phyloP scores from a whole-genome alignment of 345 rosid species.

The Brassica incana region DNA sequence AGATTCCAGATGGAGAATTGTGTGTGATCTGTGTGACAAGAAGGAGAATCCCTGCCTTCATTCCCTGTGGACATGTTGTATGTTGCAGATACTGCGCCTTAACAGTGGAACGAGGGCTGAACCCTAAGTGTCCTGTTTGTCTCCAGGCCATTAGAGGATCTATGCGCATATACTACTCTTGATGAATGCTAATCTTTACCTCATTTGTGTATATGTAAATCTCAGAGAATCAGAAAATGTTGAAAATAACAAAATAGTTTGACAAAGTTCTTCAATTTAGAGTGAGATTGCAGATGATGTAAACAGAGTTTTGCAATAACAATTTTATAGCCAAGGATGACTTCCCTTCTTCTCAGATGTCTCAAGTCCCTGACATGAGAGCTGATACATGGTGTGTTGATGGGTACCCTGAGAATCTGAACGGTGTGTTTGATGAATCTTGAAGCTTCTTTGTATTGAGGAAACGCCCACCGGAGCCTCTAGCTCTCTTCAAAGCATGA shows the following conservation, averaged over 20 bases:
- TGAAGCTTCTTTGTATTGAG: conserved; percentile 59
- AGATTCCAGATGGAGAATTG: conserved; percentile 75
- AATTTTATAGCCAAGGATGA: conserved; percentile 83
- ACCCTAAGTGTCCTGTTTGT: conserved; percentile 87
- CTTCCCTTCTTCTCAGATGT: conserved; percentile 48
- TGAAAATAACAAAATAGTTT: conserved; percentile 9
- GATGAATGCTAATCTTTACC: background rate
- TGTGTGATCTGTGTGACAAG: conserved; percentile 83
- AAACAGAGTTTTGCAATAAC: conserved; percentile 15
- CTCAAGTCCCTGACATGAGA: conserved; percentile 41
- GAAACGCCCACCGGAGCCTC: conserved; percentile 86
- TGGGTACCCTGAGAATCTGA: conserved; percentile 35
- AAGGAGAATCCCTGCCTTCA: conserved; percentile 67
- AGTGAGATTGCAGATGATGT: background rate
- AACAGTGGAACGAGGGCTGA: conserved; percentile 57
- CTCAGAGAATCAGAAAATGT: background rate
- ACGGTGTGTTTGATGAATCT: conserved; percentile 39
- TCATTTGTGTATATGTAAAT: conserved; percentile 1
- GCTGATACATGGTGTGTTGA: conserved; percentile 41
- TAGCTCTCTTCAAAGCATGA: conserved; percentile 77
- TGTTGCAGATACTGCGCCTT: conserved; percentile 84
- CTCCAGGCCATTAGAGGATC: conserved; percentile 60
- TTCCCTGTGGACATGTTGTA: conserved; percentile 91
- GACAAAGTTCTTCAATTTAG: conserved; percentile 18
- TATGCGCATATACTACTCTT: conserved; percentile 64